These are phyloP conservation scores for Cymodocea nodosa DNA, from an alignment of 116 monocot species.

Conservation along the genomic window DNA sequence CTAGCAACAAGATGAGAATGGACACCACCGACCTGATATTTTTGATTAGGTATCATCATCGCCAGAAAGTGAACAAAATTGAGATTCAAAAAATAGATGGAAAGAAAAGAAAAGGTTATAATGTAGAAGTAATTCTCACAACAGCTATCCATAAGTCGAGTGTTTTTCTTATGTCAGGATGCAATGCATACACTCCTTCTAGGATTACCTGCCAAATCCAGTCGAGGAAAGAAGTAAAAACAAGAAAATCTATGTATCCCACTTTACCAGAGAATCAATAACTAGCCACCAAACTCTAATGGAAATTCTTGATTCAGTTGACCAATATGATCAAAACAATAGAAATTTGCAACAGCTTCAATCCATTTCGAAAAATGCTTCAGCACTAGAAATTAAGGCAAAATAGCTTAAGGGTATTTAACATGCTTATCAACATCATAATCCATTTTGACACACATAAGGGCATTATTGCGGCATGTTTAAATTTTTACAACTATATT, in stretches of 20 bases:
- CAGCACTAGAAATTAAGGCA: too few relatives aligned
- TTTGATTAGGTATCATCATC: background rate
- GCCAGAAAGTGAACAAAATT: background rate
- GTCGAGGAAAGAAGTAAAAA: slow-evolving; percentile 1
- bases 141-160: slow-evolving; percentile 99
- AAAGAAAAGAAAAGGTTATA: background rate
- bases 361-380: too few relatives aligned
- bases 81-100: slow-evolving; percentile 3
- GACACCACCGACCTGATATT: slow-evolving; percentile 85
- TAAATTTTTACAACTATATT: too few relatives aligned
- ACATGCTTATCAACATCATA: too few relatives aligned
- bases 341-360: background rate
- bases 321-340: background rate
- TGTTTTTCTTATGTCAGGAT: slow-evolving; percentile 79
- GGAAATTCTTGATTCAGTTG: too few relatives aligned
- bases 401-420: too few relatives aligned
- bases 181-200: slow-evolving; percentile 95
- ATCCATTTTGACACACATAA: too few relatives aligned
- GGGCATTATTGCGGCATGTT: too few relatives aligned
- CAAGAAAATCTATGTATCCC: background rate
- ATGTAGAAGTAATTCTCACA: slow-evolving; percentile 40
- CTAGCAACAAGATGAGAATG: slow-evolving; percentile 98
- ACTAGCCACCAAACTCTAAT: too few relatives aligned
- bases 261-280: too few relatives aligned
- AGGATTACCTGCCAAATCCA: slow-evolving; percentile 65